Evolutionary conservation across 345 rosid species (phyloP).

Genomic region (Populus simonii): DNA sequence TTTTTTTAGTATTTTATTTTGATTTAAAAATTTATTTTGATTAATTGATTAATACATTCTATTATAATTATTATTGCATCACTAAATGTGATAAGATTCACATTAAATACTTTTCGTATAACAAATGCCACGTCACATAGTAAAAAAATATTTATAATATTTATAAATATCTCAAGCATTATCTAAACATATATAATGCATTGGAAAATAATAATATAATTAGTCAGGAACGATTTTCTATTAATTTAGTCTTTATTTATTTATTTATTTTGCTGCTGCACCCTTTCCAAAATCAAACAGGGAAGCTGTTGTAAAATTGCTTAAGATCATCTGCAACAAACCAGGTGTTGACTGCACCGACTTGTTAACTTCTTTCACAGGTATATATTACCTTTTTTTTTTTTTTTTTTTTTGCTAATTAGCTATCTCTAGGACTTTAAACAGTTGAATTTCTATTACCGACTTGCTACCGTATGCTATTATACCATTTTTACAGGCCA

Average conservation of each 20-base stretch:
- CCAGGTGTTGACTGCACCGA: conserved; percentile 44
- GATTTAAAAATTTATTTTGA: no score
- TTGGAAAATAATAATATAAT: not conserved
- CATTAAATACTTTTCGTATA: no score
- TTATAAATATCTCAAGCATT: no score
- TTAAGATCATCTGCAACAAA: conserved; percentile 33
- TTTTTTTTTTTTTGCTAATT: not conserved
- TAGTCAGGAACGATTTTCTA: not conserved
- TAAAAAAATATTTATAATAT: no score
- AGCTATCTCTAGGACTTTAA: not conserved
- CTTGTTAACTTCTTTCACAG: conserved; percentile 46
- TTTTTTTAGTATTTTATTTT: no score
- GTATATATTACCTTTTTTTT: conserved; percentile 20
- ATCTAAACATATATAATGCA: no score
- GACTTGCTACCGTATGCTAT: no score
- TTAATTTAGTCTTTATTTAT: not conserved
- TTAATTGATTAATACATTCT: no score
- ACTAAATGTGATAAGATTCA: no score
- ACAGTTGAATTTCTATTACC: not conserved
- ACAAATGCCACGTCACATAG: no score
- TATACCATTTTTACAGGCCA: conserved; percentile 29
- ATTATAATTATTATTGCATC: no score
- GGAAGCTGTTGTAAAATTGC: conserved; percentile 28
- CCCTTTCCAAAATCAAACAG: conserved; percentile 21
- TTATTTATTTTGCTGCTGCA: not conserved